A percentile compares a stretch with the other conserved stretches of the same genome.
phyloP scores from a whole-genome alignment of 257 asterid species.

The Rubia yunnanensis region DNA sequence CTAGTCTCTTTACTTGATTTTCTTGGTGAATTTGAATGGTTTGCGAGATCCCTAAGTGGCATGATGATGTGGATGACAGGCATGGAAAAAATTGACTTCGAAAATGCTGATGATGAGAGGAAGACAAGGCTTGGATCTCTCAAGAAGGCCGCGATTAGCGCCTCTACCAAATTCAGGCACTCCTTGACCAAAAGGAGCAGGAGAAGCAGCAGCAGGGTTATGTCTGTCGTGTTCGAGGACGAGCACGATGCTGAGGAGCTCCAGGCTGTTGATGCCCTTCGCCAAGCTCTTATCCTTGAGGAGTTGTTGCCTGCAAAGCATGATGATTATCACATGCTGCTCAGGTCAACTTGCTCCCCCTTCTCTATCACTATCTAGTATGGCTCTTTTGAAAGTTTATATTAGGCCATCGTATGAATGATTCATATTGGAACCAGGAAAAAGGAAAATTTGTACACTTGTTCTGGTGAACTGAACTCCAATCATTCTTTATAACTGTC shows the following conservation, averaged over 20 bases:
- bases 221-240: conserved; percentile 73
- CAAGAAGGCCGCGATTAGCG: conserved; percentile 43
- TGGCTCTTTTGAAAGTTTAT: neutral
- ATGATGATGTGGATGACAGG: conserved; percentile 39
- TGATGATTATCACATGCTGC: conserved; percentile 80
- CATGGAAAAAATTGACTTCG: conserved; percentile 41
- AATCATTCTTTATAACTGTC: conserved; percentile 5
- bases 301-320: conserved; percentile 85
- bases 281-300: conserved; percentile 85
- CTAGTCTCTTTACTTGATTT: neutral
- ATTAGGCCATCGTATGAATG: neutral
- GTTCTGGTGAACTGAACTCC: too few relatives aligned
- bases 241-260: conserved; percentile 89
- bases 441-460: too few relatives aligned
- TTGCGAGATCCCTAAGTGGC: too few relatives aligned
- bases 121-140: conserved; percentile 42
- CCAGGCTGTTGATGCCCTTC: conserved; percentile 77
- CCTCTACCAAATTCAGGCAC: conserved; percentile 47
- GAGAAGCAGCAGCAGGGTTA: conserved; percentile 73
- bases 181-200: conserved; percentile 42
- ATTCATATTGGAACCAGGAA: neutral
- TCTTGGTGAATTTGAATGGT: neutral
- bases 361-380: neutral
- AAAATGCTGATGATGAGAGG: conserved; percentile 37
- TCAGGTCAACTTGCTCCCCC: conserved; percentile 40